A percentile compares a stretch with the other conserved stretches of the same genome.
These are phyloP conservation scores for Candida peoriensis DNA, from an alignment of 805 yeast genomes.

Conservation along the genomic window DNA sequence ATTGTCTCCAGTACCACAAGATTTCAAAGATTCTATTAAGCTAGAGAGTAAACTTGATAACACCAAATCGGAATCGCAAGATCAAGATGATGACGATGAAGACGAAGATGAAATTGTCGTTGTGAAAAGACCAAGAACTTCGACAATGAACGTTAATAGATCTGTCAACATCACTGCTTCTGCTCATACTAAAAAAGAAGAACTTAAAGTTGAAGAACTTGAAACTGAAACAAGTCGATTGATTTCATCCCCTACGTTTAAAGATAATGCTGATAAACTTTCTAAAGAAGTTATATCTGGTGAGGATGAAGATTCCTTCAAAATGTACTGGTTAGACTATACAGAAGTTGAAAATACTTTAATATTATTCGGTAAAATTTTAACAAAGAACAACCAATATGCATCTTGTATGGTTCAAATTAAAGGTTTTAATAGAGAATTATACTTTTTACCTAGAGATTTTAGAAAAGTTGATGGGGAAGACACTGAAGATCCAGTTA, in stretches of 20 bases:
- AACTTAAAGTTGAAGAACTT: conserved; percentile 4
- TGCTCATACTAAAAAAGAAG: conserved; percentile 14
- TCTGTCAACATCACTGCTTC: conserved; percentile 36
- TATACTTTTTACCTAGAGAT: conserved; percentile 72
- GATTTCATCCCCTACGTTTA: conserved; percentile 16
- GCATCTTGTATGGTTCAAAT: conserved; percentile 78
- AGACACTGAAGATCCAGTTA: conserved; percentile 33
- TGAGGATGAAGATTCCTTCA: conserved; percentile 38
- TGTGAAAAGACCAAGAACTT: conserved; percentile 45
- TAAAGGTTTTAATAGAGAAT: conserved; percentile 60
- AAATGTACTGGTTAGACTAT: conserved; percentile 89
- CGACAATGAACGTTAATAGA: conserved; percentile 36
- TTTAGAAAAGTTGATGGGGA: conserved; percentile 40
- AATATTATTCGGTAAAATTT: conserved; percentile 76
- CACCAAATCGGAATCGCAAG: conserved; percentile 4
- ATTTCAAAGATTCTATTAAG: conserved; percentile 36
- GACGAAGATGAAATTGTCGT: conserved; percentile 58
- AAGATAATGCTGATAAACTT: conserved; percentile 12
- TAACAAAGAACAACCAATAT: conserved; percentile 48
- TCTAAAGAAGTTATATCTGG: conserved; percentile 19
- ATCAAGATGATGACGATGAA: conserved; percentile 34
- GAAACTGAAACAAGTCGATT: conserved; percentile 9
- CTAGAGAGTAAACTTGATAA: conserved; percentile 28
- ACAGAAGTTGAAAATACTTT: conserved; percentile 68
- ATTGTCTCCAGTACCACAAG: conserved; percentile 5